Evolutionary conservation across 73 alveolate genomes (phyloP).

Genomic region (Durusdinium trenchii): DNA sequence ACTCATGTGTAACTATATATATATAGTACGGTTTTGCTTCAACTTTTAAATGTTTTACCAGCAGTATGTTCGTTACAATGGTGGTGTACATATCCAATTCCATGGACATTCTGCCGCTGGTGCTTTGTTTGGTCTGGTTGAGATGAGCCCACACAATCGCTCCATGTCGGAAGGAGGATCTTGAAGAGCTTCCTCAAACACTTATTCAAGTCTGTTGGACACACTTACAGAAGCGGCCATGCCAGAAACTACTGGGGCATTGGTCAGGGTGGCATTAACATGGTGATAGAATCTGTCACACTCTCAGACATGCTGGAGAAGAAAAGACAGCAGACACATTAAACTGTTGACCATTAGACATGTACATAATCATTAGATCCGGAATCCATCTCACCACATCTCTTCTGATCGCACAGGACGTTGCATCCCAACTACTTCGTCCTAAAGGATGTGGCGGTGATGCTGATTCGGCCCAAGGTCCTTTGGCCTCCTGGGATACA

Average conservation of each 20-base stretch:
- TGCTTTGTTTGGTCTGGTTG: no score
- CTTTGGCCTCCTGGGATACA: background rate
- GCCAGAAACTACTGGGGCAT: no score
- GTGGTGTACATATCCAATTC: background rate
- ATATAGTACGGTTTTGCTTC: background rate
- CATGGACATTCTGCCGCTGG: no score
- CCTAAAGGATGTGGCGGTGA: conserved; percentile 30
- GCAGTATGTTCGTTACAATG: background rate
- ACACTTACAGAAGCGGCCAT: no score
- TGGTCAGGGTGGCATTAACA: no score
- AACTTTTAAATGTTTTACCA: background rate
- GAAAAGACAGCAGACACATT: background rate
- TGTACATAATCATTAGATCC: background rate
- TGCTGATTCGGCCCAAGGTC: conserved; percentile 25
- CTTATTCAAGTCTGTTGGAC: no score
- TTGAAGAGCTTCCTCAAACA: no score
- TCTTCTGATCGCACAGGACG: background rate
- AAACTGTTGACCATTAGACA: background rate
- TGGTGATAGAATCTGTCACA: background rate
- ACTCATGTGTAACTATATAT: background rate
- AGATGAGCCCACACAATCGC: no score
- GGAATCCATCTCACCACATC: background rate
- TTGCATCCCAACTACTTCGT: conserved; percentile 29
- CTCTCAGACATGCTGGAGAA: background rate
- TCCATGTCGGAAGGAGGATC: no score